A percentile compares a stretch with the other conserved stretches of the same genome.
Evolutionary conservation across 305 asterid species (phyloP).

Genomic region (Fraxinus angustifolia): DNA sequence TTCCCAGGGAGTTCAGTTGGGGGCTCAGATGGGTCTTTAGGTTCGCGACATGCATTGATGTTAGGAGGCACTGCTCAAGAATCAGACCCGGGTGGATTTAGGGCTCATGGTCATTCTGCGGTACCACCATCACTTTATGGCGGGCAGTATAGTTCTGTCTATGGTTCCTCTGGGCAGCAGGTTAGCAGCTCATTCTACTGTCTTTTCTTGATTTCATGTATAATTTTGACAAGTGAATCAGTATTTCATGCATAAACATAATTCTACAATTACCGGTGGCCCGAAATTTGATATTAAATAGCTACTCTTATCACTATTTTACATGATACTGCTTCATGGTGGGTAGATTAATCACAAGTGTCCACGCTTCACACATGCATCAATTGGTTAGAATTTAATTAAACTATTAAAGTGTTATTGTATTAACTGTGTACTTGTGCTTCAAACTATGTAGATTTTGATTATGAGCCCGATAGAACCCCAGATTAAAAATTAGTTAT

Average conservation of each 20-base stretch:
- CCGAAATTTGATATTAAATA: neutral
- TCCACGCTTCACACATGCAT: neutral
- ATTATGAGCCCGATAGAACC: neutral
- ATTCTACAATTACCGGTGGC: neutral
- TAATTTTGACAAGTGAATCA: neutral
- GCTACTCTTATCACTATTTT: neutral
- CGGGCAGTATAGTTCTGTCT: conserved; percentile 66
- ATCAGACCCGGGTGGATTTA: conserved; percentile 51
- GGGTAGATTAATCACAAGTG: neutral
- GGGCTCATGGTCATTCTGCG: conserved; percentile 57
- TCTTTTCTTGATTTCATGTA: neutral
- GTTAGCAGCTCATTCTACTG: conserved; percentile 25
- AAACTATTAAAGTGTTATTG: neutral
- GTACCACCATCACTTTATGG: conserved; percentile 53
- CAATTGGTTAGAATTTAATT: neutral
- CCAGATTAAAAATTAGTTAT: neutral
- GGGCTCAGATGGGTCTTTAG: conserved; percentile 35
- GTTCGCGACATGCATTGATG: conserved; percentile 36
- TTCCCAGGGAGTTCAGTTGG: conserved; percentile 33
- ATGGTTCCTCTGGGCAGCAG: conserved; percentile 74
- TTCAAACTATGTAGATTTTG: neutral
- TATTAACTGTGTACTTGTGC: neutral
- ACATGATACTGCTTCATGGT: neutral
- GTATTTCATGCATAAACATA: neutral
- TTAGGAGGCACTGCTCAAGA: conserved; percentile 55